These are phyloP conservation scores for Dipodascopsis tothii DNA, from an alignment of 805 yeast genomes.

Conservation along the genomic window DNA sequence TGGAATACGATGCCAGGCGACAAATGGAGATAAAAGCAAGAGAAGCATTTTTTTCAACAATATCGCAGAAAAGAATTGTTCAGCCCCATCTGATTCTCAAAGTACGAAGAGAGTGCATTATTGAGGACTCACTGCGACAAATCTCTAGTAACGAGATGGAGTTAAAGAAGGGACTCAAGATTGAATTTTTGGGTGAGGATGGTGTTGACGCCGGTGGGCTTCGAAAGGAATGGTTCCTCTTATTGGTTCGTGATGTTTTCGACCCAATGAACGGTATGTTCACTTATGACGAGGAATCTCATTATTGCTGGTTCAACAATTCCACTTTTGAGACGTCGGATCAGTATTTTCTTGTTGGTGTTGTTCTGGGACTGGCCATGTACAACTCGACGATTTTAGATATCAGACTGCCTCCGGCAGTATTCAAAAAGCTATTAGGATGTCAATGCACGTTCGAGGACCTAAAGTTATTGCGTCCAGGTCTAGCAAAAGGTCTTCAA, in stretches of 20 bases:
- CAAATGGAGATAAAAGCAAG: constrained; percentile 84
- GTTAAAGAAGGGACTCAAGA: constrained; percentile 63
- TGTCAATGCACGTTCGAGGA: constrained; percentile 55
- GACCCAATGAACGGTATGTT: constrained; percentile 64
- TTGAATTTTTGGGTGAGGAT: constrained; percentile 79
- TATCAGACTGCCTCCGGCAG: constrained; percentile 62
- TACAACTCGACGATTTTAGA: constrained; percentile 85
- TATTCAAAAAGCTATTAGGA: constrained; percentile 66
- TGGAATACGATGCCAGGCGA: constrained; percentile 73
- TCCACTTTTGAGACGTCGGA: constrained; percentile 25
- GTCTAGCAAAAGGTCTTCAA: constrained; percentile 46
- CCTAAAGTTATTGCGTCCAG: constrained; percentile 61
- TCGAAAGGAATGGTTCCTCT: constrained; percentile 85
- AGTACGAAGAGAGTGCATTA: constrained; percentile 59
- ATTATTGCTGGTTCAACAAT: constrained; percentile 61
- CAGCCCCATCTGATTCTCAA: constrained; percentile 63
- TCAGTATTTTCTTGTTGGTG: constrained; percentile 62
- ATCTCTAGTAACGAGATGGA: constrained; percentile 45
- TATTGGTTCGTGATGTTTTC: constrained; percentile 64
- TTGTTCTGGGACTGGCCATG: constrained; percentile 80
- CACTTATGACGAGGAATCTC: constrained; percentile 57
- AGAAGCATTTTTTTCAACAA: constrained; percentile 72
- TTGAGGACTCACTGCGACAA: constrained; percentile 60
- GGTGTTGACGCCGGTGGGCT: constrained; percentile 96
- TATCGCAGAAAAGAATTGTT: constrained; percentile 52